Evolutionary conservation across 202 grass and related monocot species (phyloP).

Genomic region (Brachypodium distachyon): DNA sequence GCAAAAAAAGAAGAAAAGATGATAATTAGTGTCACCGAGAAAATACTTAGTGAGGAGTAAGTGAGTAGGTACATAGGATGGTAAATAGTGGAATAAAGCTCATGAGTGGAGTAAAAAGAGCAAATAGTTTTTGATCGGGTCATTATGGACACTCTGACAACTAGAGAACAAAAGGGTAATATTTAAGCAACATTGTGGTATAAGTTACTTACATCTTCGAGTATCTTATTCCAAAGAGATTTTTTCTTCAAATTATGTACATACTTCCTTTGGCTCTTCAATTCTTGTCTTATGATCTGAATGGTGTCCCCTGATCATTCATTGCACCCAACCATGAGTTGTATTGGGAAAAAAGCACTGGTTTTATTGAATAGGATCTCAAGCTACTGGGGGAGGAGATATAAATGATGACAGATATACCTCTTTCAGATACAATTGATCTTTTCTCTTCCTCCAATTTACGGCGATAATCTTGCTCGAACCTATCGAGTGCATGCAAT

Average conservation of each 20-base stretch:
- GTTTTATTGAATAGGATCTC: not conserved
- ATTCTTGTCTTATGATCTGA: slow-evolving; percentile 78
- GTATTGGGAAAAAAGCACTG: not conserved
- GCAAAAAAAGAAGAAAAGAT: too few species aligned
- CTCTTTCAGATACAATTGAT: slow-evolving; percentile 59
- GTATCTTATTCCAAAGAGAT: slow-evolving; percentile 77
- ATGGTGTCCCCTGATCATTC: slow-evolving; percentile 63
- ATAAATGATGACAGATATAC: slow-evolving; percentile 25
- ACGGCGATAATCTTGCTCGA: slow-evolving; percentile 73
- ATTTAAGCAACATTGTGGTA: not conserved
- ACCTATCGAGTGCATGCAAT: slow-evolving; percentile 79
- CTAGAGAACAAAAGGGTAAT: too few species aligned
- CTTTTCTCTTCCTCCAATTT: slow-evolving; percentile 75
- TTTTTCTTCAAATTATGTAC: slow-evolving; percentile 81
- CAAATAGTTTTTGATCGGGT: too few species aligned
- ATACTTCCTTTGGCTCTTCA: slow-evolving; percentile 89
- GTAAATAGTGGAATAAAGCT: too few species aligned
- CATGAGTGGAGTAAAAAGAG: too few species aligned
- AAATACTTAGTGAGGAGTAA: too few species aligned
- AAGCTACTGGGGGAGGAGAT: not conserved
- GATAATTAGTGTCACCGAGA: too few species aligned
- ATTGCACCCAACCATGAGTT: slow-evolving; percentile 2
- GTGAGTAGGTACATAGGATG: too few species aligned
- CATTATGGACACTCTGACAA: too few species aligned
- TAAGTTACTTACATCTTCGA: slow-evolving; percentile 57